Evolutionary conservation across 768 basidiomycete genomes (phyloP).

Genomic region (Phanerochaete sordida): DNA sequence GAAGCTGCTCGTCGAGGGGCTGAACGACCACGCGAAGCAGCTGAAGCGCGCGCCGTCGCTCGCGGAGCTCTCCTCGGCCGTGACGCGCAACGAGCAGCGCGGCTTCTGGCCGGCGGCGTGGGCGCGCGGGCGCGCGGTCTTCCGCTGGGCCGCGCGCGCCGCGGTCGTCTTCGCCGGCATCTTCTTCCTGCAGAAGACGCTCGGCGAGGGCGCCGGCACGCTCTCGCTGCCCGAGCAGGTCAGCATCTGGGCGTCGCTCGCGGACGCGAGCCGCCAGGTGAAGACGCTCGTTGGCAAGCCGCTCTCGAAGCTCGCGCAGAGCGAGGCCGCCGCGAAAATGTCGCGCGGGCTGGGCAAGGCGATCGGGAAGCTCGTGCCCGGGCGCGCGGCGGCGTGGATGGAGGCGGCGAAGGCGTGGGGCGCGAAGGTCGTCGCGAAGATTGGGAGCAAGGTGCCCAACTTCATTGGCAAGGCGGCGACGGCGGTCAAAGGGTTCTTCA

Average conservation of each 20-base stretch:
- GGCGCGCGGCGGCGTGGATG: no score
- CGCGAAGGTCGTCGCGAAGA: no score
- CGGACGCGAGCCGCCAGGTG: neutral
- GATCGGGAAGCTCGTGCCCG: no score
- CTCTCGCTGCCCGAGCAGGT: neutral
- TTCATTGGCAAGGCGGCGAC: no score
- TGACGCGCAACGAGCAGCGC: neutral
- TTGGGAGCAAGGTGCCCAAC: no score
- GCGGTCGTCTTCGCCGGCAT: neutral
- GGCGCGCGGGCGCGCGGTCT: neutral
- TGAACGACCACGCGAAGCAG: neutral
- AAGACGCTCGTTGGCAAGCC: no score
- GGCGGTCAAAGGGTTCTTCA: no score
- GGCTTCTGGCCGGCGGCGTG: neutral
- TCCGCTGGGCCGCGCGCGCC: neutral
- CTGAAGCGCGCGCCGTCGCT: neutral
- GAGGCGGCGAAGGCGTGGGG: no score
- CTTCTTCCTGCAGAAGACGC: neutral
- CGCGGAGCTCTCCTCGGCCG: neutral
- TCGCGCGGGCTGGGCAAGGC: no score
- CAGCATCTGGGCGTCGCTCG: neutral
- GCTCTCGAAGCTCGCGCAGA: no score
- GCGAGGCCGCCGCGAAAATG: no score
- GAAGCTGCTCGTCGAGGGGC: neutral
- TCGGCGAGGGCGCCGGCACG: neutral